Evolutionary conservation across 768 basidiomycete genomes (phyloP).

Genomic region (Xerocomellus chrysenteron): DNA sequence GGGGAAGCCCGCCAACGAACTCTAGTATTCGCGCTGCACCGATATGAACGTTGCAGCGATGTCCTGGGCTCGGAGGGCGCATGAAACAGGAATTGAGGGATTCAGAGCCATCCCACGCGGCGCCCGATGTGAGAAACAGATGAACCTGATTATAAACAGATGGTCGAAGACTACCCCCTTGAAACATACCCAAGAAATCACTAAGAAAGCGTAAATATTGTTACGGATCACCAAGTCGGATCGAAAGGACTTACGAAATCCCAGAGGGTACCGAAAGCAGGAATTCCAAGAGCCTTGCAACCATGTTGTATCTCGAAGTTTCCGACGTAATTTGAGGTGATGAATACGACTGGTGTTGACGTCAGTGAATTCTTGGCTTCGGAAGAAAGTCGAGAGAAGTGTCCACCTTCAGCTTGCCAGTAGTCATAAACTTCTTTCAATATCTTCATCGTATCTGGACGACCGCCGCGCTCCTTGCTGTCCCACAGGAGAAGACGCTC

Average conservation of each 20-base stretch:
- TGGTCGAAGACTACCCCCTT: neutral
- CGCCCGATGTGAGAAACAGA: slow-evolving; percentile 1
- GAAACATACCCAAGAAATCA: slow-evolving; percentile 16
- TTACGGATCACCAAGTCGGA: neutral
- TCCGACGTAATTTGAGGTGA: slow-evolving; percentile 80
- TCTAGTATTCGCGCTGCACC: slow-evolving; percentile 10
- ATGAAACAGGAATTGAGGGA: neutral
- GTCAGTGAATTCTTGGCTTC: neutral
- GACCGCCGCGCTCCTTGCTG: slow-evolving; percentile 67
- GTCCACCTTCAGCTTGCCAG: slow-evolving; percentile 69
- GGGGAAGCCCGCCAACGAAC: slow-evolving; percentile 5
- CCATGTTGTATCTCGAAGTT: slow-evolving; percentile 80
- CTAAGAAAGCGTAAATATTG: slow-evolving; percentile 13
- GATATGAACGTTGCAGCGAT: neutral
- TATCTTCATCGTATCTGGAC: slow-evolving; percentile 77
- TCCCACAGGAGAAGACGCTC: slow-evolving; percentile 79
- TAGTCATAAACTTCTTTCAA: slow-evolving; percentile 64
- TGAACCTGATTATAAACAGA: neutral
- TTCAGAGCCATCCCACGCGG: slow-evolving; percentile 4
- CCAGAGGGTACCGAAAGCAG: slow-evolving; percentile 69
- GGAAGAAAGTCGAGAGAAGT: neutral
- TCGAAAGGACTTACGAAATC: slow-evolving; percentile 48
- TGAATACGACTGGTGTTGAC: slow-evolving; percentile 59
- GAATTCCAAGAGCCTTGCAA: slow-evolving; percentile 67
- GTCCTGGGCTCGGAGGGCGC: neutral